Percentiles rank a stretch among this genome's conserved stretches.
Conservation (phyloP, 108 stramenopile genomes). For the Thalassiosira profunda region DNA sequence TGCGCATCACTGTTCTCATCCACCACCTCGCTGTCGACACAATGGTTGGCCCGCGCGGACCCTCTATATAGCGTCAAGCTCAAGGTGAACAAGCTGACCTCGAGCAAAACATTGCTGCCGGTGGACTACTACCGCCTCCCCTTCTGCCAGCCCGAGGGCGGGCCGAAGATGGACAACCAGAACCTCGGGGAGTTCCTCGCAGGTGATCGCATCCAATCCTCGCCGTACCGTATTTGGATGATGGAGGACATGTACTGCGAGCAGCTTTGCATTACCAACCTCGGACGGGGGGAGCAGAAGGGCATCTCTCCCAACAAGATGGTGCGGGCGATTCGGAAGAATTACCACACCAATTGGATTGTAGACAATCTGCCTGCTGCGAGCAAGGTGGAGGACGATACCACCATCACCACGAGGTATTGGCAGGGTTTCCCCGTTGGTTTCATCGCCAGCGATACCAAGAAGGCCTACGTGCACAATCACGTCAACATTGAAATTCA, state of each 20-base stretch:
- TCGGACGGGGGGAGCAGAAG: constrained; percentile 68
- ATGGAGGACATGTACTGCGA: constrained; percentile 95
- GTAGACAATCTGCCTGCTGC: constrained; percentile 97
- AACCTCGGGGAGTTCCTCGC: constrained; percentile 99
- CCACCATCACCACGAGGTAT: constrained; percentile 76
- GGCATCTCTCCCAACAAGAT: constrained; percentile 83
- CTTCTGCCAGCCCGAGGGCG: constrained; percentile 92
- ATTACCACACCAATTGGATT: constrained; percentile 98
- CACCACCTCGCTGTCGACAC: background rate
- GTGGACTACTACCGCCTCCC: constrained; percentile 97
- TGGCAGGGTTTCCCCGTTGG: constrained; percentile 98
- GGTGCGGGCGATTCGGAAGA: constrained; percentile 89
- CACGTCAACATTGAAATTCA: constrained; percentile 96
- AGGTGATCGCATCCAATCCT: constrained; percentile 97
- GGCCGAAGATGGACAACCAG: constrained; percentile 87
- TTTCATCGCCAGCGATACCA: constrained; percentile 64
- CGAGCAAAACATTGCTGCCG: constrained; percentile 90
- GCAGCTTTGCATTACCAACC: constrained; percentile 87
- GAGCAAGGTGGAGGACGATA: constrained; percentile 74
- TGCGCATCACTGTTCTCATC: constrained; percentile 7
- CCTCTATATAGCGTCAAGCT: constrained; percentile 76
- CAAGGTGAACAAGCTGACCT: constrained; percentile 94
- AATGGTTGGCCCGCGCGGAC: background rate
- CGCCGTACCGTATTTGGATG: constrained; percentile 96
- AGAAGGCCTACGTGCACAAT: constrained; percentile 92